phyloP scores from a whole-genome alignment of 2,329 filamentous ascomycete genomes.

The Xylariaceae sp. region DNA sequence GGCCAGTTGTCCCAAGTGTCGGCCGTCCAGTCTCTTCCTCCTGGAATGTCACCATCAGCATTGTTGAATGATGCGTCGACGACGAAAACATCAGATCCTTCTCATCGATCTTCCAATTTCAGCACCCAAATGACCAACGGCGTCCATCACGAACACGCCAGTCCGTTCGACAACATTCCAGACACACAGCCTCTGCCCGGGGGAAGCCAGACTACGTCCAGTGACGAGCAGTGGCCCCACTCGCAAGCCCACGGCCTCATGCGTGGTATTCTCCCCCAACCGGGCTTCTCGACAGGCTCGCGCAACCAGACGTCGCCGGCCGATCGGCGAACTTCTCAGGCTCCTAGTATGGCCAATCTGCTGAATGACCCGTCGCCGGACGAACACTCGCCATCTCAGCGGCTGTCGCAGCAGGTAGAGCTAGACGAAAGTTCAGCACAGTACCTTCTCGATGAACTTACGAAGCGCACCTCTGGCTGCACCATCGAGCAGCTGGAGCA shows the following conservation, averaged over 20 bases:
- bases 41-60: conserved; percentile 50
- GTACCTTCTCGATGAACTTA: conserved; percentile 55
- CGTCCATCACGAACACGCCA: conserved; percentile 38
- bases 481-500: conserved; percentile 94
- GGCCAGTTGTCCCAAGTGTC: conserved; percentile 60
- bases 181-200: conserved; percentile 41
- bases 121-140: conserved; percentile 71
- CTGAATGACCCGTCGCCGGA: conserved; percentile 34
- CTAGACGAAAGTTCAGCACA: conserved; percentile 43
- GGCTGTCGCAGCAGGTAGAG: conserved; percentile 33
- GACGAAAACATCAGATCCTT: conserved; percentile 78
- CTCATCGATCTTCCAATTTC: conserved; percentile 53
- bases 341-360: conserved; percentile 29
- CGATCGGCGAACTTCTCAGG: conserved; percentile 27
- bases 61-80: conserved; percentile 81
- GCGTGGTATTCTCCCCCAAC: conserved; percentile 30
- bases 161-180: conserved; percentile 33
- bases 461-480: conserved; percentile 63
- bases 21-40: conserved; percentile 48
- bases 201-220: conserved; percentile 39
- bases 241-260: conserved; percentile 49
- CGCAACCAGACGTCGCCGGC: conserved; percentile 27
- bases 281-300: conserved; percentile 21
- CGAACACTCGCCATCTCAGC: conserved; percentile 24
- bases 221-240: conserved; percentile 48